phyloP scores from a whole-genome alignment of 2,329 filamentous ascomycete species.

The Coniochaeta sp. region DNA sequence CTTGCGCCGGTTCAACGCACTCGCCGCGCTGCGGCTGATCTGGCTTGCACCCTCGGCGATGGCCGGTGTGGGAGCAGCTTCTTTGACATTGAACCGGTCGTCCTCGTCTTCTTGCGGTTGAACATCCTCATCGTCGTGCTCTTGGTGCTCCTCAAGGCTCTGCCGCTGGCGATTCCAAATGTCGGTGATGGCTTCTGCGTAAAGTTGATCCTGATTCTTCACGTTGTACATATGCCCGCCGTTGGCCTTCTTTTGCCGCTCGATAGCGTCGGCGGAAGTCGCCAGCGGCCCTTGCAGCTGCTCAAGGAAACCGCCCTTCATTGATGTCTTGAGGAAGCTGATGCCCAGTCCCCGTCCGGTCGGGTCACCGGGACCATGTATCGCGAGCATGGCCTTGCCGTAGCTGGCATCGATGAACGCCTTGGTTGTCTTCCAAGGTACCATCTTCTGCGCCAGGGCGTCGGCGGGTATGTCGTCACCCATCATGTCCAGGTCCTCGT shows the following conservation, averaged over 20 bases:
- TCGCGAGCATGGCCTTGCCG: conserved; percentile 92
- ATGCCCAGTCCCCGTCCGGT: conserved; percentile 90
- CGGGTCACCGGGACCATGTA: conserved; percentile 91
- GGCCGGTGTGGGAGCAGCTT: conserved; percentile 35
- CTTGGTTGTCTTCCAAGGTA: conserved; percentile 94
- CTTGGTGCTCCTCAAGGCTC: conserved; percentile 65
- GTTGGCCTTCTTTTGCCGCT: conserved; percentile 79
- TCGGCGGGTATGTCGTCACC: conserved; percentile 60
- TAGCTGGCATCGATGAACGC: conserved; percentile 92
- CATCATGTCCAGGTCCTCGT: conserved; percentile 55
- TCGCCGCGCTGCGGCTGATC: conserved; percentile 64
- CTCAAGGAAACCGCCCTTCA: conserved; percentile 94
- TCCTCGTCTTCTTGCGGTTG: conserved; percentile 53
- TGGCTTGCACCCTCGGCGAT: conserved; percentile 64
- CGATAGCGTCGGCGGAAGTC: conserved; percentile 74
- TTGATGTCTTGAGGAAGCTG: conserved; percentile 94
- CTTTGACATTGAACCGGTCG: conserved; percentile 62
- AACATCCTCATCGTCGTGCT: conserved; percentile 57
- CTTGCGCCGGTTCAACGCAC: conserved; percentile 60
- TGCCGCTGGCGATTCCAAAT: conserved; percentile 88
- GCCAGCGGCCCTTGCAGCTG: conserved; percentile 61
- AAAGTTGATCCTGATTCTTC: conserved; percentile 84
- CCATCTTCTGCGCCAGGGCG: conserved; percentile 79
- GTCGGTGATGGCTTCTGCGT: conserved; percentile 81
- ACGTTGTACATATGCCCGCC: conserved; percentile 98